These are phyloP conservation scores for Pterulicium gracile DNA, from an alignment of 1,284 basidiomycete genomes.

Conservation along the genomic window DNA sequence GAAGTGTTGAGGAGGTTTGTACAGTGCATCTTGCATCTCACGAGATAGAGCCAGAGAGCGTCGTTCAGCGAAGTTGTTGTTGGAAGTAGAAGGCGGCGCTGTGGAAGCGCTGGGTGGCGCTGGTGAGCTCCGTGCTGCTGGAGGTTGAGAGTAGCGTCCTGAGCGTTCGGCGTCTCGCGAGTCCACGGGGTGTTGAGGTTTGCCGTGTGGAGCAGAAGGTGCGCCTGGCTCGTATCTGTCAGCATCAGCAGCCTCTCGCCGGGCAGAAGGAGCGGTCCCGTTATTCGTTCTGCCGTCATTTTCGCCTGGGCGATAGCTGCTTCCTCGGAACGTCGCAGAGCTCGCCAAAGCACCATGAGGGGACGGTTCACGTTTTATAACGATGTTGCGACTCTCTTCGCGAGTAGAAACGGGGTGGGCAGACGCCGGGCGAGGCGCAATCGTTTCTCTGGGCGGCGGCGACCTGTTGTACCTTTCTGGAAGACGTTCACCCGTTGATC, in stretches of 20 bases:
- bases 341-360: background rate
- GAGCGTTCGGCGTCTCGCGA: background rate
- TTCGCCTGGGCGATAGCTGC: background rate
- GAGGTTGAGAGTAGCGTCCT: no score
- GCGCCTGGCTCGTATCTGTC: background rate
- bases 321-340: background rate
- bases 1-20: background rate
- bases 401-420: background rate
- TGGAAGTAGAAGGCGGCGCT: background rate
- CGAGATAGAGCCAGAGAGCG: background rate
- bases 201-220: background rate
- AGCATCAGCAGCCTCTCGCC: background rate
- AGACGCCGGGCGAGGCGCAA: background rate
- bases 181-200: background rate
- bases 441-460: background rate
- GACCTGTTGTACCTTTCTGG: background rate
- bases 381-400: background rate
- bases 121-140: no score
- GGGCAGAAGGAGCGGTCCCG: background rate
- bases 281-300: background rate
- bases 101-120: background rate
- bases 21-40: conserved; percentile 1
- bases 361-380: background rate
- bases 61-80: background rate
- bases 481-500: background rate